Percentiles rank a stretch among this genome's conserved stretches.
These are phyloP conservation scores for Trichoderma brevicompactum DNA, from an alignment of 2,329 filamentous ascomycete genomes.

Conservation along the genomic window DNA sequence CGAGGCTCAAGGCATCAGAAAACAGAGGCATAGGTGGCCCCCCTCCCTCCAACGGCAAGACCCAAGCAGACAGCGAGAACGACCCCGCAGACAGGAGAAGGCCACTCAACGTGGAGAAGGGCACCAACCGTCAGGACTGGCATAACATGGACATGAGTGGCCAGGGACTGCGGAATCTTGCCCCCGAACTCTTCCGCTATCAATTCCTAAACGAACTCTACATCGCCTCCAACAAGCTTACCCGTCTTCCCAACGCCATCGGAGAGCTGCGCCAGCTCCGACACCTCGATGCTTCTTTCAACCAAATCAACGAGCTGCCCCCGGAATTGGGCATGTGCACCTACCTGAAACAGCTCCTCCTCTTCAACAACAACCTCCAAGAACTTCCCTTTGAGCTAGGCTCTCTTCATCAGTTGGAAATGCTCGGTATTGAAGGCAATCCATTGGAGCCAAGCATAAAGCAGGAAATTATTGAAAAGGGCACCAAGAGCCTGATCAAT, in stretches of 20 bases:
- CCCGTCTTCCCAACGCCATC: constrained; percentile 76
- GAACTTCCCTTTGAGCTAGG: constrained; percentile 85
- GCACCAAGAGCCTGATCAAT: constrained; percentile 82
- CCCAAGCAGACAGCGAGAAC: constrained; percentile 55
- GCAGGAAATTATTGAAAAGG: constrained; percentile 81
- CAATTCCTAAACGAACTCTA: constrained; percentile 90
- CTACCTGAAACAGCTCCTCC: constrained; percentile 79
- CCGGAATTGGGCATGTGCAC: constrained; percentile 97
- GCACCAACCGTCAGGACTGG: constrained; percentile 80
- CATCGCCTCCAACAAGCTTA: constrained; percentile 89
- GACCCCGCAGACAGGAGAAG: constrained; percentile 62
- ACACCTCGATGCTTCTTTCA: constrained; percentile 86
- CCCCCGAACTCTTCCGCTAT: constrained; percentile 81
- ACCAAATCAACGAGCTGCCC: constrained; percentile 80
- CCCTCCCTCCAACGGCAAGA: constrained; percentile 53
- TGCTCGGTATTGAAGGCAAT: constrained; percentile 91
- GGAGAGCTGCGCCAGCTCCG: constrained; percentile 80
- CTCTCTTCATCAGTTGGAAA: constrained; percentile 83
- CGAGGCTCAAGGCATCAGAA: constrained; percentile 69
- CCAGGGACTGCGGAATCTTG: constrained; percentile 86
- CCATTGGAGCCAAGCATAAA: constrained; percentile 77
- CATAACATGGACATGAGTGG: constrained; percentile 92
- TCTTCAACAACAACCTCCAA: constrained; percentile 89
- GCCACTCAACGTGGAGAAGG: constrained; percentile 68
- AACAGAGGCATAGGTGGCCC: constrained; percentile 68